Conservation (phyloP, 768 basidiomycete genomes). For the Pleurotus tuoliensis region DNA sequence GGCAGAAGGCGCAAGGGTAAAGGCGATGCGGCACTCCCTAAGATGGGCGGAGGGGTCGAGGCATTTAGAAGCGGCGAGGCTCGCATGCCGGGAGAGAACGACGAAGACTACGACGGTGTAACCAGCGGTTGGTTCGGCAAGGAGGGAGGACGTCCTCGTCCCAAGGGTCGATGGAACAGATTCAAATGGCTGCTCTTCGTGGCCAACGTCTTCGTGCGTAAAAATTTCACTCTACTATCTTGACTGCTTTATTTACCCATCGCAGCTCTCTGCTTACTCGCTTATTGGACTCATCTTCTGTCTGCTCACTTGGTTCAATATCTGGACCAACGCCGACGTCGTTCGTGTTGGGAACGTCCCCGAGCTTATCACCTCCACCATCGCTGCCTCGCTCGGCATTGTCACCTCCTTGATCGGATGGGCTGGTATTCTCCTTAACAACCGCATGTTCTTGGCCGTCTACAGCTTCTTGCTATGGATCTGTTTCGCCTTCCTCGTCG, state of each 20-base stretch:
- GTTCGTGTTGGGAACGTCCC: conserved; percentile 64
- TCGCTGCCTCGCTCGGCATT: conserved; percentile 55
- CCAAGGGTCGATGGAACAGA: conserved; percentile 64
- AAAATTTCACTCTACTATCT: conserved; percentile 1
- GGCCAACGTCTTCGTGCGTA: conserved; percentile 49
- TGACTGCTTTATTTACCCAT: background rate
- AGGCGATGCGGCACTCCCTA: conserved; percentile 38
- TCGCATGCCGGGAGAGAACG: conserved; percentile 46
- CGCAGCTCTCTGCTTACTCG: conserved; percentile 52
- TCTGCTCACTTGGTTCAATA: conserved; percentile 75
- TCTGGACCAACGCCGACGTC: conserved; percentile 66
- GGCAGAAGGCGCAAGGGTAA: conserved; percentile 33
- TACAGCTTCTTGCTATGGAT: conserved; percentile 79
- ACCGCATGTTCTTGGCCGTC: conserved; percentile 74
- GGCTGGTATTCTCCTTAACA: conserved; percentile 80
- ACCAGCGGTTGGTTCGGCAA: conserved; percentile 37
- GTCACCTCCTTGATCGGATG: conserved; percentile 71
- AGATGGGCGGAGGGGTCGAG: conserved; percentile 68
- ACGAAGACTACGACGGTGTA: conserved; percentile 52
- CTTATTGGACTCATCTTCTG: conserved; percentile 58
- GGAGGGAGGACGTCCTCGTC: conserved; percentile 31
- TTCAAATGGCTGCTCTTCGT: conserved; percentile 83
- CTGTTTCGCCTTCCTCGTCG: conserved; percentile 64
- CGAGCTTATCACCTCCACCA: conserved; percentile 69
- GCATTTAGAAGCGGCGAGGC: conserved; percentile 53